Conservation (phyloP, 441 rosid genomes). For the Mallotus repandus region DNA sequence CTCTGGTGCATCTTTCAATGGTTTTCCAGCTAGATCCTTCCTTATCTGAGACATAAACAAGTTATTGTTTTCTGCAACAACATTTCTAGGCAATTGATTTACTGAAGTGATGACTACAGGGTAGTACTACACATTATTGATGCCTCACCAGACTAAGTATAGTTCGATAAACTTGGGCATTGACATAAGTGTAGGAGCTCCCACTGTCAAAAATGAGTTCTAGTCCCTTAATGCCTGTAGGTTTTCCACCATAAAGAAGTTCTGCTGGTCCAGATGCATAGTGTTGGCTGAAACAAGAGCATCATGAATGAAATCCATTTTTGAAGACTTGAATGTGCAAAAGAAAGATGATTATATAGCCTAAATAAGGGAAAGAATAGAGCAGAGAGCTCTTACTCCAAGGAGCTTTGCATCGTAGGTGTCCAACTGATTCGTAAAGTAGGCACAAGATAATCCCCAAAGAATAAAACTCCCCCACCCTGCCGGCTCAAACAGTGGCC, state of each 20-base stretch:
- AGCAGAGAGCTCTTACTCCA: conserved; percentile 42
- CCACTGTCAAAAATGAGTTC: conserved; percentile 64
- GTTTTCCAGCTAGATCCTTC: conserved; percentile 52
- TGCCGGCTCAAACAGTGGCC: conserved; percentile 85
- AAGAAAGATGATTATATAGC: not conserved
- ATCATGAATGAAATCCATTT: not conserved
- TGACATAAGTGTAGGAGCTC: conserved; percentile 77
- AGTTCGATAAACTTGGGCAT: conserved; percentile 43
- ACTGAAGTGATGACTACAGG: not conserved
- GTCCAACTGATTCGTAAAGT: conserved; percentile 70
- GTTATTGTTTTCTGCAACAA: not conserved
- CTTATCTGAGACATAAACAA: conserved; percentile 42
- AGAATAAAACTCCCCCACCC: conserved; percentile 83
- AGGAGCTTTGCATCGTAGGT: conserved; percentile 48
- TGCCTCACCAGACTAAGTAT: conserved; percentile 47
- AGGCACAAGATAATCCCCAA: conserved; percentile 70
- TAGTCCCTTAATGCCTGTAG: conserved; percentile 53
- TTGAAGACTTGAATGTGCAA: too few relatives aligned
- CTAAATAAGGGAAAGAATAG: not conserved
- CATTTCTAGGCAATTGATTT: not conserved
- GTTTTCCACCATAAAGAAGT: conserved; percentile 55
- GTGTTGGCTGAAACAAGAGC: conserved; percentile 44
- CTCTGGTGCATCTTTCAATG: conserved; percentile 63
- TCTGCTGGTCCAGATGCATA: conserved; percentile 73
- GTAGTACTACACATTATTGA: not conserved